These are phyloP conservation scores for Daldinia childiae DNA, from an alignment of 495 filamentous ascomycete genomes.

Conservation along the genomic window DNA sequence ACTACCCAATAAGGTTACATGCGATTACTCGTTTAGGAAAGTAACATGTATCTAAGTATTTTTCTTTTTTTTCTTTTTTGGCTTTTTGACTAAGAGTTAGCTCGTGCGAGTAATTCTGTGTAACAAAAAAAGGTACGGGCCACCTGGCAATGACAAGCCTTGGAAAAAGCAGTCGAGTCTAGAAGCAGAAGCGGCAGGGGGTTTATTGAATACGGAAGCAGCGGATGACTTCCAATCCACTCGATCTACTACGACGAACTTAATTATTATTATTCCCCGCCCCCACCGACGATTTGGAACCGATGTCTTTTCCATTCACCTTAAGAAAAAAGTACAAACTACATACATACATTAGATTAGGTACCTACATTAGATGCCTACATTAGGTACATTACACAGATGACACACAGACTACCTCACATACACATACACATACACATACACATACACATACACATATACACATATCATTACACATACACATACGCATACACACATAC, in stretches of 20 bases:
- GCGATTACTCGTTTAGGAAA: too few species aligned
- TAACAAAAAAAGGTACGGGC: conserved; percentile 6
- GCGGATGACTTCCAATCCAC: conserved; percentile 39
- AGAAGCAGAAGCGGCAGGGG: conserved; percentile 26
- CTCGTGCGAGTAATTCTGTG: conserved; percentile 7
- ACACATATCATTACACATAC: background rate
- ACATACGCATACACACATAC: background rate
- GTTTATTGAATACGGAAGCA: conserved; percentile 23
- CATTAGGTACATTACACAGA: too few species aligned
- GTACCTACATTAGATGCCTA: too few species aligned
- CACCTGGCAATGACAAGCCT: background rate
- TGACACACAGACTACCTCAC: too few species aligned
- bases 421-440: background rate
- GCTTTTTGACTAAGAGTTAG: background rate
- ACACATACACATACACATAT: too few species aligned
- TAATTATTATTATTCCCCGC: conserved; percentile 19
- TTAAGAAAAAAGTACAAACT: background rate
- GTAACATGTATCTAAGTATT: too few species aligned
- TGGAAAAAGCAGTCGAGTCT: conserved; percentile 12
- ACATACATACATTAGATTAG: background rate
- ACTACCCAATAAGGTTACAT: too few species aligned
- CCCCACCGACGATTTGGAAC: conserved; percentile 22
- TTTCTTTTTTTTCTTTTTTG: too few species aligned
- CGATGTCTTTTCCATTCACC: background rate
- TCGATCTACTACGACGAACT: conserved; percentile 21